Evolutionary conservation across 805 yeast species (phyloP).

Genomic region (Blastobotrys muscicola): DNA sequence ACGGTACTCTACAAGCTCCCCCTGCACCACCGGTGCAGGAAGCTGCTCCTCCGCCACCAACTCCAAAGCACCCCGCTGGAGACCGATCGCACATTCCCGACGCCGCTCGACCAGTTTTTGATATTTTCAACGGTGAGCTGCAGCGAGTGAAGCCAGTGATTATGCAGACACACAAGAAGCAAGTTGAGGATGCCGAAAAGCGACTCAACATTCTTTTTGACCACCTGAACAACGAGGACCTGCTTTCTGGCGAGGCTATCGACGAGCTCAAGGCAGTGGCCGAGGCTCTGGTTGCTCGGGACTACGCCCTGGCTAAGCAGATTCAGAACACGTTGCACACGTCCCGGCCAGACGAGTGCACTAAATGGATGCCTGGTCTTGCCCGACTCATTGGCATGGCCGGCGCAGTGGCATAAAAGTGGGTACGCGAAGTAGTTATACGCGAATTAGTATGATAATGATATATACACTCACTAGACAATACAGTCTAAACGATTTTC

Average conservation of each 20-base stretch:
- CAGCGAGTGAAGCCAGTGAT: conserved; percentile 58
- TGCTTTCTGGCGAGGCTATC: conserved; percentile 49
- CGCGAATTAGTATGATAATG: not conserved
- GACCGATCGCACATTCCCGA: conserved; percentile 62
- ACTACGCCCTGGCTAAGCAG: conserved; percentile 50
- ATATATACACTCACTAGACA: not conserved
- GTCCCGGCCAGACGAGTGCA: conserved; percentile 60
- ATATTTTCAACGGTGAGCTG: conserved; percentile 45
- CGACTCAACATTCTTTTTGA: conserved; percentile 69
- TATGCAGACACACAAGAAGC: conserved; percentile 66
- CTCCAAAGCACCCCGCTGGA: conserved; percentile 42
- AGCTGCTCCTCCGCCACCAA: conserved; percentile 15
- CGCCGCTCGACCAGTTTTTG: conserved; percentile 47
- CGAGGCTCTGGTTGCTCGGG: conserved; percentile 40
- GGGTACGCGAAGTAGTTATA: not conserved
- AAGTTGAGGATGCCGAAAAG: conserved; percentile 71
- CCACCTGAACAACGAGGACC: conserved; percentile 64
- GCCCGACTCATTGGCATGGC: conserved; percentile 72
- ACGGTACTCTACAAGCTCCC: conserved; percentile 5
- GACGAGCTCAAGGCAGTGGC: conserved; percentile 44
- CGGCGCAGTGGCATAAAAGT: conserved; percentile 17
- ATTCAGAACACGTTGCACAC: conserved; percentile 47
- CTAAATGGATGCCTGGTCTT: conserved; percentile 89
- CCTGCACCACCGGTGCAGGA: conserved; percentile 18
- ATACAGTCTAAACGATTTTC: too few relatives aligned